Base-by-base conservation (phyloP, 768 basidiomycete genomes). In the Russula sp. region DNA sequence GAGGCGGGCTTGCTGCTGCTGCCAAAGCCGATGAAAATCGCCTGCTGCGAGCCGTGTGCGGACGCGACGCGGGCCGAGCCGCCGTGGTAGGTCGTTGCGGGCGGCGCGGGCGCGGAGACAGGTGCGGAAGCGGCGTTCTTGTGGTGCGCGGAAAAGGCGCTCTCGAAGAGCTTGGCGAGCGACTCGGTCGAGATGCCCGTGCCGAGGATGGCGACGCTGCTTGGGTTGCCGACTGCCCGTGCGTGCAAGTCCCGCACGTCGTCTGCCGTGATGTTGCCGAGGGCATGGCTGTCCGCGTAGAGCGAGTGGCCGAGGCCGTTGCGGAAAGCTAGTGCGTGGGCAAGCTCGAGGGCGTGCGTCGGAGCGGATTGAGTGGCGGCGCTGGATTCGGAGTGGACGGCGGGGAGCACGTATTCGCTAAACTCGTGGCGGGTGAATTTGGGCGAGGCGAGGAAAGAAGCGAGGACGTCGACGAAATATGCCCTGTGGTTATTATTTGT, bases 261-360 rank as follows among this genome's bases (percentile, higher is more conserved):
- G 13, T 80, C 81, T 22, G 82, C 79, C 53, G 85, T 82, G 69
- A 91, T 74, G 68, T 80, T 76, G 63, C 77, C 57, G 14, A 56
- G 20, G 5, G 65, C 77, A 71, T 90, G 85, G 16, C 84, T 78
- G n/a, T 87, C 78, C 20, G 94, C 88, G 75, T 91, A 93, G 64
- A 98, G 83, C 27, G 95, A 88, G 68, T 89, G 82, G 69, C 96
- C 96, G 70, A 98, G 93, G 16, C 96, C 96, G 48, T 79, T 80
- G 71, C 95, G 93, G 89, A 98, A 99, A 49, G 96, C 95, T 62
- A 95, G 79, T 49, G 82, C 75, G 73, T 98, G 96, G 4, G 94
- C 94, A 42, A 87, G 77, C 71, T 99, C 96, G 61, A 98, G 66
- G 47, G 94, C 94, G 69, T 80, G 79, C 1, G 82, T 81, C 27